Evolutionary conservation across 805 yeast species (phyloP).

Genomic region (Candida montana): DNA sequence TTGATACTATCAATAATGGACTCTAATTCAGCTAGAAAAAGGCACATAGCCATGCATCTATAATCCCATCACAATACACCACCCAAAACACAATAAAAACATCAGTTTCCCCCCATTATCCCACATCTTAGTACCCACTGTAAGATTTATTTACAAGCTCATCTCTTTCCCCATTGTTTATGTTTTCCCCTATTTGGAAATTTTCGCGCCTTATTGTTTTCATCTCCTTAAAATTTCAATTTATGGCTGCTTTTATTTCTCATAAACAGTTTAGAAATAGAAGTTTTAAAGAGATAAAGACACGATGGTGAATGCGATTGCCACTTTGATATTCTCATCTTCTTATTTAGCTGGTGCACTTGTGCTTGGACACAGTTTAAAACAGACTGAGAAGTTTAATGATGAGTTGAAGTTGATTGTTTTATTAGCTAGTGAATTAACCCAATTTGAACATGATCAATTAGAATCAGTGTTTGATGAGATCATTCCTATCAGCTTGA

Average conservation of each 20-base stretch:
- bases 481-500: slow-evolving; percentile 24
- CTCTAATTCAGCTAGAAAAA: too few relatives aligned
- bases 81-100: too few relatives aligned
- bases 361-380: slow-evolving; percentile 39
- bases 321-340: slow-evolving; percentile 44
- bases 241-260: too few relatives aligned
- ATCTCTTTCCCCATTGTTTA: slow-evolving; percentile 1
- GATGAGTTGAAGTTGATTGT: slow-evolving; percentile 17
- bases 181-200: slow-evolving; percentile 2
- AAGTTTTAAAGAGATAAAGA: too few relatives aligned
- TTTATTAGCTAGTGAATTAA: slow-evolving; percentile 17
- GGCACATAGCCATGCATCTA: too few relatives aligned
- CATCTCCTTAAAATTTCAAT: too few relatives aligned
- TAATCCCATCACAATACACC: too few relatives aligned
- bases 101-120: too few relatives aligned
- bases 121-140: too few relatives aligned
- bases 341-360: slow-evolving; percentile 55
- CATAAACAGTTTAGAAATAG: too few relatives aligned
- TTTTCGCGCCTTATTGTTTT: slow-evolving; percentile 5
- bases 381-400: slow-evolving; percentile 9
- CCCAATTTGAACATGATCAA: slow-evolving; percentile 11
- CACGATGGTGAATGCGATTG: slow-evolving; percentile 31
- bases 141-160: too few relatives aligned
- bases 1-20: too few relatives aligned
- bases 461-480: slow-evolving; percentile 21